A percentile compares a stretch with the other conserved stretches of the same genome.
phyloP scores from a whole-genome alignment of 768 basidiomycete species.

The Pleurotus tuber-regium region DNA sequence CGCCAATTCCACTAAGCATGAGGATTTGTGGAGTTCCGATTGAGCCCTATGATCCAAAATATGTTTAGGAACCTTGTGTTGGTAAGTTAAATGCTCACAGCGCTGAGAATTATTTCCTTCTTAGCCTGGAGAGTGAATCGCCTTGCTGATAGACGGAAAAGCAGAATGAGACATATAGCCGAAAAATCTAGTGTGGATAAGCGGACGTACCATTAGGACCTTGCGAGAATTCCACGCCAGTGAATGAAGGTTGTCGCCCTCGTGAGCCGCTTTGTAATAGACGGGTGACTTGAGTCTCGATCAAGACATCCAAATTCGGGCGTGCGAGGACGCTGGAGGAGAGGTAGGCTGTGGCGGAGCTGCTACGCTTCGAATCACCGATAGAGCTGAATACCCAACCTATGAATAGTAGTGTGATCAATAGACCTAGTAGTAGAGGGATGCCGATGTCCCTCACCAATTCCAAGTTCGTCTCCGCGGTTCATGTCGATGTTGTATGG shows the following conservation, averaged over 20 bases:
- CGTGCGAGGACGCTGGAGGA: constrained; percentile 15
- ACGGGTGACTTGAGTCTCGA: constrained; percentile 18
- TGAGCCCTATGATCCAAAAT: not conserved
- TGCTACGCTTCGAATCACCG: constrained; percentile 15
- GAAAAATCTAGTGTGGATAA: no score
- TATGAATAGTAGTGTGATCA: constrained; percentile 8
- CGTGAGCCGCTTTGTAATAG: constrained; percentile 10
- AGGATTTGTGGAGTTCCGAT: not conserved
- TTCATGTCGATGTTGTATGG: constrained; percentile 20
- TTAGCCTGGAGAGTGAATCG: not conserved
- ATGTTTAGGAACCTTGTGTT: not conserved
- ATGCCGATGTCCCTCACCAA: constrained; percentile 11
- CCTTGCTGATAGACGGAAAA: no score
- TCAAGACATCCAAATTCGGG: constrained; percentile 22
- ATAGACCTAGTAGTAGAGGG: no score
- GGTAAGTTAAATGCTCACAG: not conserved
- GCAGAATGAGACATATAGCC: no score
- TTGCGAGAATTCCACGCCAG: constrained; percentile 11
- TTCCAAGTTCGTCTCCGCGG: constrained; percentile 12
- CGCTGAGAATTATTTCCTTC: constrained; percentile 1
- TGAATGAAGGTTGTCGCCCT: constrained; percentile 12
- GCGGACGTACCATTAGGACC: no score
- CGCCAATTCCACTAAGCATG: constrained; percentile 1
- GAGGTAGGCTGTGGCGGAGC: constrained; percentile 21
- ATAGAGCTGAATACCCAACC: constrained; percentile 17